A percentile compares a stretch with the other conserved stretches of the same genome.
These are phyloP conservation scores for Penicillium canariense DNA, from an alignment of 495 filamentous ascomycete species.

Conservation along the genomic window DNA sequence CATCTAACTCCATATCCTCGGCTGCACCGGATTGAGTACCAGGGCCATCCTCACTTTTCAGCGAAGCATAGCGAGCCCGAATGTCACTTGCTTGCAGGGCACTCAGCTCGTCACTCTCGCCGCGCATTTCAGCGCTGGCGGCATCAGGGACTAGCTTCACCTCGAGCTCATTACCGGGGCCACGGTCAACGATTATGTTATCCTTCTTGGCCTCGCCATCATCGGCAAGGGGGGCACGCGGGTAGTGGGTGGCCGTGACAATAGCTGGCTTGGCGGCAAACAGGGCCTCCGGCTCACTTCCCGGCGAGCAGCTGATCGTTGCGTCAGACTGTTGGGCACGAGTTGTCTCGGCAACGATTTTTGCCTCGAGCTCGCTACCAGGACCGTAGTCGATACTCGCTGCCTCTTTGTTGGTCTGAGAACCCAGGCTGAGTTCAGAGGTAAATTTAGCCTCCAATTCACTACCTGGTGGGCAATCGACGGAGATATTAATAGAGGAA, in stretches of 20 bases:
- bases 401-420: not conserved
- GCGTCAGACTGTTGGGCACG: not conserved
- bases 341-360: constrained; percentile 3
- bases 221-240: not conserved
- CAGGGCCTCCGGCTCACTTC: constrained; percentile 13
- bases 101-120: constrained; percentile 40
- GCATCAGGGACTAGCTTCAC: constrained; percentile 8
- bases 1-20: constrained; percentile 33
- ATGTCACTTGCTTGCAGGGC: constrained; percentile 49
- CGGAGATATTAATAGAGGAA: not conserved
- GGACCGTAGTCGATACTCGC: constrained; percentile 4
- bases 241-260: not conserved
- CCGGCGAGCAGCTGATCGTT: constrained; percentile 7
- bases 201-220: not conserved
- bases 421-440: not conserved
- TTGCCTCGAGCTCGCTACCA: constrained; percentile 17
- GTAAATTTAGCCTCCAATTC: constrained; percentile 15
- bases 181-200: constrained; percentile 2
- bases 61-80: constrained; percentile 38
- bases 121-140: not conserved
- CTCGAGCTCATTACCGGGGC: constrained; percentile 15
- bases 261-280: constrained; percentile 4
- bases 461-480: constrained; percentile 15
- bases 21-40: constrained; percentile 21
- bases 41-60: constrained; percentile 23